Evolutionary conservation across 2,329 filamentous ascomycete species (phyloP), one percentile per base, ranked within the genome.

Genomic region (Onygenales sp.): DNA sequence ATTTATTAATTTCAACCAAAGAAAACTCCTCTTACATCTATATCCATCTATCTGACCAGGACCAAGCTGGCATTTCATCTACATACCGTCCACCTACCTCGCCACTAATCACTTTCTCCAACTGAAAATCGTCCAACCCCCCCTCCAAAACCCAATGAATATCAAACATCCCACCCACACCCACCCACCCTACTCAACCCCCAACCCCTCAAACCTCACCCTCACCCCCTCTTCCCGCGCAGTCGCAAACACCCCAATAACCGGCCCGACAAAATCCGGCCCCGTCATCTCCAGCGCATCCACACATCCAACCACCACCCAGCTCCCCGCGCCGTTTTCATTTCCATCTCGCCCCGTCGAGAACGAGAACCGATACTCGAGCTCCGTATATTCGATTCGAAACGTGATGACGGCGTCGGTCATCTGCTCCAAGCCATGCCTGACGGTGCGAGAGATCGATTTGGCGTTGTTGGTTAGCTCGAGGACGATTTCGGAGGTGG

Each of bases 191-290:
- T 36, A 48, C 17, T 35, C 31, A 33, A 35, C 21, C 10, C 11
- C 11, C 17, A 48, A 36, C 11, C 17, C 21, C 17, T 35, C 17
- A 48, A 31, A 48, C 33, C 8, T 11, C 9, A 33, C 45, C 14
- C 31, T n/a, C 11, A 48, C 33, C 10, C 17, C 45, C 11, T 13
- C 13, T 13, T 38, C 45, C 35, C 51, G 31, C 9, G 51, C 57
- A n/a, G 59, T 54, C 13, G 64, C 63, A 44, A 63, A 69, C 1
- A 64, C 42, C 1, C 67, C 67, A 51, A 69, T 60, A 0, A 69
- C 58, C 1, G 68, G 65, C 0, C 67, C 67, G 1, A 65, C 63
- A 53, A 70, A 69, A 54, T 69, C 67, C 17, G 59, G 62, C 8
- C 60, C 62, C 0, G 63, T 66, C 59, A 69, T 53, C 7, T 68